Evolutionary conservation across 192 early-diverging fungal genomes (phyloP), one percentile per base, ranked within the genome.

Genomic region (Rhizophagus prolifer): DNA sequence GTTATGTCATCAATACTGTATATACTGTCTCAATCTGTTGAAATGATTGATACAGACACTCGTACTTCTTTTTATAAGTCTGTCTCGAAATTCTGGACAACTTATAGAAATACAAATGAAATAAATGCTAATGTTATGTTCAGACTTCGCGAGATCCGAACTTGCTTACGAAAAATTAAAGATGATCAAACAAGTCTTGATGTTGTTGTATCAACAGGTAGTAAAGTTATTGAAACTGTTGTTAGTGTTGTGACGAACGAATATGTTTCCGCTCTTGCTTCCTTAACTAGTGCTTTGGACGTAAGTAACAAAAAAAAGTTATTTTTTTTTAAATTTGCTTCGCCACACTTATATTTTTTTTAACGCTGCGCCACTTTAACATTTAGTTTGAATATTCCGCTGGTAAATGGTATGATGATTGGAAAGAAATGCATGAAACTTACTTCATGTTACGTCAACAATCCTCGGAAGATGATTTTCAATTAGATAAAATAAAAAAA

Each of bases 331-430:
- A 4, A 38, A 7, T 38, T 38, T 38, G 6, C 36, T 38, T 38
- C 36, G 36, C 7, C 36, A 38, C 36, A 8, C 31, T 31, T 31
- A 31, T 31, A 2, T 31, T 6, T 0, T 38, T 38, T 38, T 38
- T 38, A 38, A 38, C 36, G 36, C 61, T 50, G 47, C 47, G 47
- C 47, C 47, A 19, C 13, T 14, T 63, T 63, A 38, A 38, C 36
- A 6, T 38, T 38, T 38, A 67, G 65, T 67, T 67, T 12, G 65
- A 67, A 67, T 67, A 67, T 67, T 2, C 19, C 8, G 65, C 65
- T 3, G 65, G 65, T 12, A 21, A 67, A 41, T 67, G 65, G 65
- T 67, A 67, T 36, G 6, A 41, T 38, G 19, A 67, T 36, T 67
- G 65, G 65, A 9, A 4, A 44, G 9, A 2, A 10, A 67, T 41